A percentile compares a stretch with the other conserved stretches of the same genome.
These are phyloP conservation scores for Trypanosoma rangeli DNA, from an alignment of 208 protist genomes.

Conservation along the genomic window DNA sequence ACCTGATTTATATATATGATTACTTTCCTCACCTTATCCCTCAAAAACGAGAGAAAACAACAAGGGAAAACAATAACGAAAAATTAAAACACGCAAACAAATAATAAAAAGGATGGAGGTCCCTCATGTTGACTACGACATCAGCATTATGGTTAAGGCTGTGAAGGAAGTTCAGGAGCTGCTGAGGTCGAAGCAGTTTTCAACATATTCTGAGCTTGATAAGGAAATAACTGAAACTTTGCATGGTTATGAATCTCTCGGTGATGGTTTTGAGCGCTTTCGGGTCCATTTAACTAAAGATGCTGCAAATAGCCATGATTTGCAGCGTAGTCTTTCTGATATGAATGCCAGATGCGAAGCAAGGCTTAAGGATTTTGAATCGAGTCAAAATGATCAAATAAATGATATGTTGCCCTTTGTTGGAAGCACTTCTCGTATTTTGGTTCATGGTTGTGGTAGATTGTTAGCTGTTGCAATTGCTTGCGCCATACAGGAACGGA, in stretches of 20 bases:
- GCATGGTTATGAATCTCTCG: slow-evolving; percentile 63
- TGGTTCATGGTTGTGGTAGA: slow-evolving; percentile 81
- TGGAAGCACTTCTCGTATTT: slow-evolving; percentile 65
- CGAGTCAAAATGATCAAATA: slow-evolving; percentile 77
- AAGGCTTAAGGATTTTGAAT: slow-evolving; percentile 58
- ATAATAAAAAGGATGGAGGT: slow-evolving; percentile 54
- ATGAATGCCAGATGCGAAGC: slow-evolving; percentile 70
- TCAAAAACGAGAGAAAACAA: background rate
- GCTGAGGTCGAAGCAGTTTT: slow-evolving; percentile 49
- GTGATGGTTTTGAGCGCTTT: slow-evolving; percentile 83
- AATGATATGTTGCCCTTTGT: slow-evolving; percentile 88
- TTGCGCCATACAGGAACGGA: slow-evolving; percentile 71
- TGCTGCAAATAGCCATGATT: slow-evolving; percentile 45
- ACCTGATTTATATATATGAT: background rate
- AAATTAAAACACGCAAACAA: slow-evolving; percentile 6
- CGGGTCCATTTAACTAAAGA: slow-evolving; percentile 65
- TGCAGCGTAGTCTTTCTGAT: slow-evolving; percentile 52
- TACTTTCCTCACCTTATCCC: background rate
- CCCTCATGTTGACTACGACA: slow-evolving; percentile 76
- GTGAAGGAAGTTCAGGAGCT: slow-evolving; percentile 70
- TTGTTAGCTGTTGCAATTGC: slow-evolving; percentile 78
- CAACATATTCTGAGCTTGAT: slow-evolving; percentile 83
- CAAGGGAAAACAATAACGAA: background rate
- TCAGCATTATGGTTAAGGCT: slow-evolving; percentile 66
- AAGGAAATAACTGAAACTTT: slow-evolving; percentile 69